These are phyloP conservation scores for Crithidia thermophila DNA, from an alignment of 208 protist genomes.

Conservation along the genomic window DNA sequence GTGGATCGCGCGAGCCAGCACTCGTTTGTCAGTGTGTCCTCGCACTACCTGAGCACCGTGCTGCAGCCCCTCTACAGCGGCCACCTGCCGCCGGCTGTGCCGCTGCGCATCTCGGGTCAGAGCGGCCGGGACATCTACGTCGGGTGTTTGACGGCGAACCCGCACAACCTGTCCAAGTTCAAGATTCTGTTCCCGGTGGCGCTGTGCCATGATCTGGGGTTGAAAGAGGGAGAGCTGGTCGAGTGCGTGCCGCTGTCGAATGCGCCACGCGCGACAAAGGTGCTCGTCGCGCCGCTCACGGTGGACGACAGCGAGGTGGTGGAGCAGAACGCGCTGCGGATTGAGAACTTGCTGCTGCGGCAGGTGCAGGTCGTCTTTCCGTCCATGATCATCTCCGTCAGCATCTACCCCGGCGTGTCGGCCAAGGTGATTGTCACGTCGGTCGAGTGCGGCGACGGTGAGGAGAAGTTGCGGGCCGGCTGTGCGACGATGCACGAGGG, in stretches of 20 bases:
- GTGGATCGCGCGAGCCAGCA: conserved; percentile 61
- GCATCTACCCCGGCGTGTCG: conserved; percentile 62
- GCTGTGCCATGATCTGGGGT: conserved; percentile 54
- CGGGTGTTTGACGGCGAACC: conserved; percentile 62
- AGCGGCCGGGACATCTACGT: conserved; percentile 60
- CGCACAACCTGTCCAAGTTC: conserved; percentile 53
- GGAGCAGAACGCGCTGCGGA: conserved; percentile 85
- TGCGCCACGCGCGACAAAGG: conserved; percentile 55
- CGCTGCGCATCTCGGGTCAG: conserved; percentile 51
- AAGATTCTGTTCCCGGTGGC: conserved; percentile 59
- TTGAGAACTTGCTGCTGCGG: conserved; percentile 81
- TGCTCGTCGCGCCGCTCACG: conserved; percentile 79
- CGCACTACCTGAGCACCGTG: conserved; percentile 46
- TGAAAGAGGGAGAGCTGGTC: conserved; percentile 60
- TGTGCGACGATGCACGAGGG: conserved; percentile 84
- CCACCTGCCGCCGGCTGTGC: conserved; percentile 51
- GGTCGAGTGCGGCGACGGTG: conserved; percentile 56
- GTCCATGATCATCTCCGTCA: conserved; percentile 74
- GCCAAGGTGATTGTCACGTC: conserved; percentile 66
- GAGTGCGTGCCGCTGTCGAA: conserved; percentile 53
- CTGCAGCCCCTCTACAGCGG: conserved; percentile 53
- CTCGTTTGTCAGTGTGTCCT: conserved; percentile 70
- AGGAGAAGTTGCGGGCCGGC: conserved; percentile 37
- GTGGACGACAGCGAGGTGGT: conserved; percentile 94
- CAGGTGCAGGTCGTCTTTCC: conserved; percentile 88